Evolutionary conservation across 2,329 filamentous ascomycete genomes (phyloP), one percentile per base, ranked within the genome.

Genomic region (Coniochaeta sp.): DNA sequence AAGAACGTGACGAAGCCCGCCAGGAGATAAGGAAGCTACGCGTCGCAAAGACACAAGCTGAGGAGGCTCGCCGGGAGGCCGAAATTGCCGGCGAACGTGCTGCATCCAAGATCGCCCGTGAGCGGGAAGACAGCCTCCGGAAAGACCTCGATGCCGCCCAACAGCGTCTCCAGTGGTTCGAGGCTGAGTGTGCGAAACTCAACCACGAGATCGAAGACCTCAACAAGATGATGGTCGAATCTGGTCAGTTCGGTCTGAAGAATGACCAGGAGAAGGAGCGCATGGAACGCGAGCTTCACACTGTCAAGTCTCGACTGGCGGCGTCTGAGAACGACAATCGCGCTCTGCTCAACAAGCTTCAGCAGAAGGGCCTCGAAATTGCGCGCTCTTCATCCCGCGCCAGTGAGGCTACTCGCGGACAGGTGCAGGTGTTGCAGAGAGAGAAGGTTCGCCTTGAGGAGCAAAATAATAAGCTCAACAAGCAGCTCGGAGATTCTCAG

Each of bases 291-390:
- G 94, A 99, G 65, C 78, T 97, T 7, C 86, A 89, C 20, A 96
- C 92, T 1, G 82, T 96, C 59, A 95, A 94, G 67, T 91, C 91
- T 54, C 86, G 92, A 20, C 75, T 99, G 35, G 80, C 86, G 7
- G 94, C 92, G 22, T 97, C 92, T 0, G 92, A 99, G 66, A 96
- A 97, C 61, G 92, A 97, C 70, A 97, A 97, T 62, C 86, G 90
- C 49, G 86, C 91, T 5, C 75, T 99, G n/a, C 78, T 97, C 58
- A 97, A 96, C 72, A 97, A 97, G 69, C 78, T 99, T 16, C 92
- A 97, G 63, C 92, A 97, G 63, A 97, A 97, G 74, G 94, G 95
- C 27, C 79, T 99, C 6, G 92, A 99, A 64, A 95, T 99, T 66
- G 92, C 92, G 35, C 83, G 94, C 45, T 94, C 92, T 0, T 89